Base-by-base conservation (phyloP, 2,329 filamentous ascomycete genomes). In the Didymella pomorum region DNA sequence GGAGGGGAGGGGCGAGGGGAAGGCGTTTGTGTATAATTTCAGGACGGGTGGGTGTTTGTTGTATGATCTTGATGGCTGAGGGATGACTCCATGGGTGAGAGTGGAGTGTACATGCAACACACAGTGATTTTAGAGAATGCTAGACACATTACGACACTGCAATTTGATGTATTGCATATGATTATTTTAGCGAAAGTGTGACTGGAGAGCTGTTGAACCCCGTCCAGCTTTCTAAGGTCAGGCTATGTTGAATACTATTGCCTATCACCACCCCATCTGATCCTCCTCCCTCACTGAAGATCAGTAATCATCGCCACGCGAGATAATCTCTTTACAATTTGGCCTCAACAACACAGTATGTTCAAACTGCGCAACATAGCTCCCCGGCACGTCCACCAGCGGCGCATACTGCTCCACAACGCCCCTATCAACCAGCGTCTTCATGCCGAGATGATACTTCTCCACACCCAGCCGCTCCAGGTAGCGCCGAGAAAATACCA, bases 11-110 rank as follows among this genome's bases (percentile, higher is more conserved):
- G 73, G 84, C 23, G 56, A 58, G n/a, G 56, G 86, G 45, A 91
- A 93, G 73, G 90, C 91, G 11, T 96, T 96, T 78, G 85, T 97
- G 51, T 97, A 96, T 78, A 97, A 97, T 70, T 97, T 96, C 69
- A 83, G 93, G 59, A 96, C 92, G 10, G 91, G 90, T 0, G 89
- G 85, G 58, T 93, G 91, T 74, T 84, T 97, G 49, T 92, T 94
- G 73, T 97, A 97, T 76, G 93, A 97, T 77, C 78, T 97, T 60
- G 82, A 75, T 50, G 70, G 57, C 45, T 76, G 58, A 73, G 20
- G 3, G 20, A 6, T n/a, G n/a, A n/a, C n/a, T n/a, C n/a, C n/a
- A n/a, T n/a, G n/a, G n/a, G n/a, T n/a, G n/a, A n/a, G n/a, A n/a
- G n/a, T n/a, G n/a, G n/a, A n/a, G n/a, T n/a, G n/a, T n/a, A n/a